phyloP scores from a whole-genome alignment of 305 asterid genomes.

The Striga hermonthica region DNA sequence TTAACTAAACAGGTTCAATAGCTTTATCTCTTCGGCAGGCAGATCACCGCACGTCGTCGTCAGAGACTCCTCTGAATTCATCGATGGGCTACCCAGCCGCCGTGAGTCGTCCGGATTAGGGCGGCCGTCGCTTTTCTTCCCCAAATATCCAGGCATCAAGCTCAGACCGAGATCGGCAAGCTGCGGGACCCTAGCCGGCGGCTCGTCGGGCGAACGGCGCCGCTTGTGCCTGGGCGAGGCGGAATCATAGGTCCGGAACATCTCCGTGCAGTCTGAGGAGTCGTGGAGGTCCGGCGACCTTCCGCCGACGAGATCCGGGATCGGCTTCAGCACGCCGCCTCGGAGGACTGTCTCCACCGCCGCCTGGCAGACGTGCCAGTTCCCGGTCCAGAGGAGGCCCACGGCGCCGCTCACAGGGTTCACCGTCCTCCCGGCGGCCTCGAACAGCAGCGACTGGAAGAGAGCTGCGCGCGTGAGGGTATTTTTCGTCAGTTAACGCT shows the following conservation, averaged over 20 bases:
- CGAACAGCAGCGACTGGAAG: constrained; percentile 7
- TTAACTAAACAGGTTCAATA: constrained; percentile 62
- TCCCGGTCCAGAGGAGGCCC: constrained; percentile 12
- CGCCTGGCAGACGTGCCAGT: constrained; percentile 9
- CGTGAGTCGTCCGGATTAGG: constrained; percentile 34
- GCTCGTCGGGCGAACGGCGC: constrained; percentile 44
- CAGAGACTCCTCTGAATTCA: constrained; percentile 75
- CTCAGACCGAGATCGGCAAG: constrained; percentile 70
- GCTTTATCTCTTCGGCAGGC: constrained; percentile 39
- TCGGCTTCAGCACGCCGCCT: constrained; percentile 32
- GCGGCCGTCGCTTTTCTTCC: constrained; percentile 21
- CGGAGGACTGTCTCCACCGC: constrained; percentile 13
- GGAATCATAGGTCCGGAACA: constrained; percentile 34
- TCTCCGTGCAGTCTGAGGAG: constrained; percentile 48
- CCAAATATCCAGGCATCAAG: constrained; percentile 46
- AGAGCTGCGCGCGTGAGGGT: not conserved
- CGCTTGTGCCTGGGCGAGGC: constrained; percentile 38
- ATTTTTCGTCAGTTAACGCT: no score
- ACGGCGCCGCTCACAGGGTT: constrained; percentile 6
- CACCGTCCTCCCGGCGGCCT: constrained; percentile 5
- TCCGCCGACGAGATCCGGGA: constrained; percentile 47
- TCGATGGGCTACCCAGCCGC: constrained; percentile 65
- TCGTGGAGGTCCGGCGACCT: constrained; percentile 43
- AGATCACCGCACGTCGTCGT: constrained; percentile 59
- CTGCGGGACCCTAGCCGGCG: constrained; percentile 36